Evolutionary conservation across 148 eudicot species (phyloP), one percentile per base, ranked within the genome.

Genomic region (Mesembryanthemum crystallinum): DNA sequence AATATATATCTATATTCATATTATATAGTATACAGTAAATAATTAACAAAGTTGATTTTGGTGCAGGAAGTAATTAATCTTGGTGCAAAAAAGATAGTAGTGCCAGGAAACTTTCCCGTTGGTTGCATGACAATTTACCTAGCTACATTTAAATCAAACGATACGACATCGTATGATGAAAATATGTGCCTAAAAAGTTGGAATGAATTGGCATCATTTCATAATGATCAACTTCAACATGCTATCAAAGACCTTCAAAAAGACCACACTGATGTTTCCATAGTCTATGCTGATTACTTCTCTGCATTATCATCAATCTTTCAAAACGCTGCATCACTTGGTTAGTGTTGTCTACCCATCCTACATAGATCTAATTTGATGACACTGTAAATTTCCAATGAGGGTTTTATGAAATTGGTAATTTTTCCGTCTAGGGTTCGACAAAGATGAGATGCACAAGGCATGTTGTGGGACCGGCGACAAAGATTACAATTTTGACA

Each of bases 91-190:
- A 75, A 64, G 57, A 75, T 83, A 21, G 69, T 78, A 17, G 83
- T 83, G 27, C 86, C 86, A 0, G 86, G 86, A 51, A 83, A 80
- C 75, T 83, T 80, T 55, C 83, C 81, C 0, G 71, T 83, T 32
- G 86, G 86, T 20, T 83, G 86, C 52, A 28, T 73, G 75, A 74
- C 83, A 3, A 25, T 37, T 12, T 80, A 80, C 43, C 78, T 83
- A 4, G 39, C 30, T 0, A 3, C 15, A 33, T 80, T 57, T 21
- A 74, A 42, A 69, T 67, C 81, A 14, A 70, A 77, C 11, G 73
- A 83, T 18, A 0, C 61, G 10, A 54, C 24, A 6, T 51, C 33
- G 69, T 83, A 83, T 45, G 86, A 83, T 59, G 79, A 77, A 3
- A 71, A 73, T 52, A 64, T 70, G n/a, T 83, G 86, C 23, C 76